Evolutionary conservation across 2,329 filamentous ascomycete genomes (phyloP).

Genomic region (Colletotrichum acutatum): DNA sequence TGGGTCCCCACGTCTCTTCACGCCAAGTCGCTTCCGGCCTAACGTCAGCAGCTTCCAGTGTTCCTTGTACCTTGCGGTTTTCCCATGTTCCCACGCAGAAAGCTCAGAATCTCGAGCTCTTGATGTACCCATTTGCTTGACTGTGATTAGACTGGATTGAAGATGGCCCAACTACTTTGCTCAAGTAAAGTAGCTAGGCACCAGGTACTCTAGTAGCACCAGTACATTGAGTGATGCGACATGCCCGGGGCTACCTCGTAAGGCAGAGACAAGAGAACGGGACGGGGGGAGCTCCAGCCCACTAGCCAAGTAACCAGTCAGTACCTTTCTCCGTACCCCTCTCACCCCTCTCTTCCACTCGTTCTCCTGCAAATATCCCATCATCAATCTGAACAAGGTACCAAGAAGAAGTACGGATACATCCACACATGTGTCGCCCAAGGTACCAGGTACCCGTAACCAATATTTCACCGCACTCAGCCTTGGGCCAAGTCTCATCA

Average conservation of each 20-base stretch:
- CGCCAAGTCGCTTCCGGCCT: constrained; percentile 25
- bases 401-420: not conserved
- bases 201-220: not conserved
- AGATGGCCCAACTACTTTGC: not conserved
- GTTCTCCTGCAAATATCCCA: not conserved
- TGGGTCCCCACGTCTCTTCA: not conserved
- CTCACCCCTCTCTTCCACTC: not conserved
- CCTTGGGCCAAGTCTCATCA: not conserved
- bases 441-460: not conserved
- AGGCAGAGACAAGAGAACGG: not conserved
- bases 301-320: too few relatives aligned
- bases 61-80: not conserved
- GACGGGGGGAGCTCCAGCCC: not conserved
- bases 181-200: not conserved
- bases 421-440: not conserved
- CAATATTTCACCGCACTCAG: not conserved
- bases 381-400: not conserved
- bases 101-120: not conserved
- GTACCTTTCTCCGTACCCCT: not conserved
- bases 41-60: constrained; percentile 23
- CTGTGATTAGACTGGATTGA: not conserved
- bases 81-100: not conserved
- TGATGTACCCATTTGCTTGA: not conserved
- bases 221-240: constrained; percentile 2
- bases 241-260: not conserved